Evolutionary conservation across 192 early-diverging fungal species (phyloP).

Genomic region (Phycomyces nitens): DNA sequence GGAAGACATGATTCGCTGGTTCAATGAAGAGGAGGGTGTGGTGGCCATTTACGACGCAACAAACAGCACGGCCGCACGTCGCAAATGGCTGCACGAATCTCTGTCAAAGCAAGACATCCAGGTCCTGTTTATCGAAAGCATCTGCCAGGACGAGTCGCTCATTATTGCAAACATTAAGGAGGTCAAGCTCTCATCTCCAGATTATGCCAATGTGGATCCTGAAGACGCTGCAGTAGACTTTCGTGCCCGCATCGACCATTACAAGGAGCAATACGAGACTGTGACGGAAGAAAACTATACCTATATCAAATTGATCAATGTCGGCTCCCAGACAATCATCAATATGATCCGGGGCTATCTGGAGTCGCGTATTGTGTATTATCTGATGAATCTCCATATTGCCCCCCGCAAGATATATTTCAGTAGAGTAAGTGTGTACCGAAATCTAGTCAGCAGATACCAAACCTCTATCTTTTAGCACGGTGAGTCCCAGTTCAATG

Average conservation of each 20-base stretch:
- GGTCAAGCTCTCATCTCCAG: slow-evolving; percentile 92
- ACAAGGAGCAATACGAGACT: slow-evolving; percentile 87
- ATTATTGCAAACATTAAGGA: slow-evolving; percentile 92
- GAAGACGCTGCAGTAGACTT: slow-evolving; percentile 90
- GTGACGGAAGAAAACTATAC: slow-evolving; percentile 70
- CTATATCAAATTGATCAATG: slow-evolving; percentile 94
- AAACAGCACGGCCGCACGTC: slow-evolving; percentile 84
- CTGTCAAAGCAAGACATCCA: slow-evolving; percentile 75
- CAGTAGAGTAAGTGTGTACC: slow-evolving; percentile 60
- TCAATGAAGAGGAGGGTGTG: slow-evolving; percentile 72
- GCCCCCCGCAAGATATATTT: slow-evolving; percentile 92
- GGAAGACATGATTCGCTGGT: slow-evolving; percentile 91
- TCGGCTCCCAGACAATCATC: slow-evolving; percentile 87
- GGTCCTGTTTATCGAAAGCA: slow-evolving; percentile 94
- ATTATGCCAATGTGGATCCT: slow-evolving; percentile 87
- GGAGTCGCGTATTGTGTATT: slow-evolving; percentile 96
- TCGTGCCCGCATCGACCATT: slow-evolving; percentile 86
- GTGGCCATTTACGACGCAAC: slow-evolving; percentile 99
- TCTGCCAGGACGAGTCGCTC: slow-evolving; percentile 88
- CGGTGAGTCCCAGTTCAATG: slow-evolving; percentile 94
- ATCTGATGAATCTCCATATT: slow-evolving; percentile 99
- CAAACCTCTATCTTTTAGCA: too few species aligned
- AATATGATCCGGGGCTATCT: slow-evolving; percentile 95
- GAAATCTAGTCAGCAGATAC: too few species aligned
- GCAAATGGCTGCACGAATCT: slow-evolving; percentile 68